Base-by-base conservation (phyloP, 2,329 filamentous ascomycete genomes). In the Paradendryphiella salina region DNA sequence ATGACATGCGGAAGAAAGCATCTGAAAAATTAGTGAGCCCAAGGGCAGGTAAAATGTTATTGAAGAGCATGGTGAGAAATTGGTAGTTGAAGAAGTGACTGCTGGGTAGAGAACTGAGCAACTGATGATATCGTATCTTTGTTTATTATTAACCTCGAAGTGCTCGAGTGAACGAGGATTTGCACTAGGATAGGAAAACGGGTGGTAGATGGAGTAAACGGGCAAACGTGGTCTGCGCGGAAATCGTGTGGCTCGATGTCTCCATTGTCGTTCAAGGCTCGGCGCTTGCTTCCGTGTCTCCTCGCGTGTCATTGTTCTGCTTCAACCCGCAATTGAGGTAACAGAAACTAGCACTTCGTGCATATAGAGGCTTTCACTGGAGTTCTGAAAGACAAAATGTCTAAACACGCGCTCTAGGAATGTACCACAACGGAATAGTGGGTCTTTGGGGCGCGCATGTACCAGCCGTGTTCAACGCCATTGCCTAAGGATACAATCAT, bases 1-100 rank as follows among this genome's bases (percentile, higher is more conserved):
- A 69, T 13, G 59, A 60, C 59, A 69, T 63, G 44, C 59, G 61
- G 45, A 70, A 70, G 50, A 64, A 70, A 15, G 63, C 64, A 3
- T 60, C 35, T 21, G 23, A 28, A 23, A 35, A 40, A 20, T 57
- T 47, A 29, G 56, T 52, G 21, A 66, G 48, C 15, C 54, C 49
- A 32, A 61, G 31, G 10, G 52, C 38, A 26, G 59, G 34, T 28
- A 56, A 40, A 32, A 64, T 9, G 23, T 45, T 54, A 38, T 51
- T 60, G 50, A 48, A 23, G 42, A 52, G 39, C 63, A 66, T 66
- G 14, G 33, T 54, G 20, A 17, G 10, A 23, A 15, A 17, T 29
- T 32, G 14, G 15, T 29, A 26, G 31, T 4, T 31, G 4, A 18
- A 26, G 20, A 35, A 10, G 43, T n/a, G 23, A 43, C 4, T 11